Evolutionary conservation across 2,329 filamentous ascomycete species (phyloP).

Genomic region (Chalaropsis thielavioides): DNA sequence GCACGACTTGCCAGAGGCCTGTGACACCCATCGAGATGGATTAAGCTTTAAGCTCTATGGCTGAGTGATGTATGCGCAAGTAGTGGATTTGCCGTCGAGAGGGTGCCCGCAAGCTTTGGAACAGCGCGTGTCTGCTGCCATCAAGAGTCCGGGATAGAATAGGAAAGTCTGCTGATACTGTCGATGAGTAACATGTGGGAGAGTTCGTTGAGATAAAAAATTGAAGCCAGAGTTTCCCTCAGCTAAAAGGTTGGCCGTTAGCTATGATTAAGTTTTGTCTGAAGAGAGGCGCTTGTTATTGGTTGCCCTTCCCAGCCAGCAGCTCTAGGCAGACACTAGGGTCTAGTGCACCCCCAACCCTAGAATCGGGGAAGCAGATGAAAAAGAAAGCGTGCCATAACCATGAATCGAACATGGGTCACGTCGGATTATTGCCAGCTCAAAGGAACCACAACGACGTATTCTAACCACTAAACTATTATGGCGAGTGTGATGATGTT

Average conservation of each 20-base stretch:
- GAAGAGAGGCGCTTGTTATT: too few species aligned
- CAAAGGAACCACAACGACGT: constrained; percentile 15
- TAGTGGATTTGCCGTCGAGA: constrained; percentile 4
- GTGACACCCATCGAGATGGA: constrained; percentile 82
- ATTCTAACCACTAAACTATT: constrained; percentile 19
- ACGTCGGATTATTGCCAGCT: constrained; percentile 8
- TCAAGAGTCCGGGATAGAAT: neutral
- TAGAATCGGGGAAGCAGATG: rapidly evolving
- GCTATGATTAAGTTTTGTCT: too few species aligned
- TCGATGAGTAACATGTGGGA: neutral
- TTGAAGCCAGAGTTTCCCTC: too few species aligned
- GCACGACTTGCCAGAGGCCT: constrained; percentile 89
- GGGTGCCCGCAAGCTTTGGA: neutral
- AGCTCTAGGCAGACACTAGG: too few species aligned
- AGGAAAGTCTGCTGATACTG: neutral
- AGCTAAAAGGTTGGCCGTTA: too few species aligned
- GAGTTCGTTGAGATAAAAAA: neutral
- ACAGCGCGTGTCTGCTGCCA: neutral
- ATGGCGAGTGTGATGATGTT: neutral
- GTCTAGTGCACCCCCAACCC: too few species aligned
- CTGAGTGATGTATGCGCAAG: neutral
- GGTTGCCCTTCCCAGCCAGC: too few species aligned
- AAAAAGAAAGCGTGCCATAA: constrained; percentile 16
- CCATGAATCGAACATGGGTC: constrained; percentile 18
- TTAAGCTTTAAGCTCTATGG: constrained; percentile 18